phyloP scores from a whole-genome alignment of 108 stramenopile species.

The Nitzschia sp. region DNA sequence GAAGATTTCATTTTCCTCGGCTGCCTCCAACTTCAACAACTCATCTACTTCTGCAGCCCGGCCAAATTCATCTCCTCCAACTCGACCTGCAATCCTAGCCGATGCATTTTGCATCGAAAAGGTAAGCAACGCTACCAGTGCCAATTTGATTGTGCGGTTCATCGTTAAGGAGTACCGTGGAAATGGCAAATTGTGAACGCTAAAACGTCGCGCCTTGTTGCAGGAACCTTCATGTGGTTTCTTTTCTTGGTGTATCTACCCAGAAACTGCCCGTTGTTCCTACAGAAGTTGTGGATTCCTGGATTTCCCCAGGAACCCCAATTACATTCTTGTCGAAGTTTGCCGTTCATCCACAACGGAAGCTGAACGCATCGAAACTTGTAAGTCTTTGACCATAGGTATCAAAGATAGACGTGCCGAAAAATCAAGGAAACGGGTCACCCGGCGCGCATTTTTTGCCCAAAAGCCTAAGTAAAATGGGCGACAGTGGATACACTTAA shows the following conservation, averaged over 20 bases:
- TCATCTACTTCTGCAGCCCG: background rate
- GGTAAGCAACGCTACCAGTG: background rate
- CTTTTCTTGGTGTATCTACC: too few species aligned
- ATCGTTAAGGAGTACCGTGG: background rate
- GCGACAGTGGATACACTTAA: background rate
- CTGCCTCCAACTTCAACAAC: background rate
- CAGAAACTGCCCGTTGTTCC: background rate
- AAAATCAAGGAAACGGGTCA: background rate
- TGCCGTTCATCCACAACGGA: slow-evolving; percentile 1
- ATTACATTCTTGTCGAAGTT: background rate
- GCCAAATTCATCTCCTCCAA: background rate
- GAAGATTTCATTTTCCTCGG: background rate
- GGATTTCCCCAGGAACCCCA: background rate
- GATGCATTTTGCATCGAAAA: background rate
- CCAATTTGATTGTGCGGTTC: background rate
- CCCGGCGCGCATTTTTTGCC: background rate
- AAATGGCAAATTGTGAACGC: too few species aligned
- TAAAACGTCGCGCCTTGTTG: too few species aligned
- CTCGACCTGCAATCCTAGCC: background rate
- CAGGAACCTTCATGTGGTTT: too few species aligned
- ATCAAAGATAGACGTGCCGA: too few species aligned
- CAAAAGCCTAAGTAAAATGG: background rate
- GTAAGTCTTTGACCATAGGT: too few species aligned
- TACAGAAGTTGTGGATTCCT: background rate
- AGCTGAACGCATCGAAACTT: too few species aligned